These are phyloP conservation scores for Irpex sp. DNA, from an alignment of 1,284 basidiomycete genomes.

Conservation along the genomic window DNA sequence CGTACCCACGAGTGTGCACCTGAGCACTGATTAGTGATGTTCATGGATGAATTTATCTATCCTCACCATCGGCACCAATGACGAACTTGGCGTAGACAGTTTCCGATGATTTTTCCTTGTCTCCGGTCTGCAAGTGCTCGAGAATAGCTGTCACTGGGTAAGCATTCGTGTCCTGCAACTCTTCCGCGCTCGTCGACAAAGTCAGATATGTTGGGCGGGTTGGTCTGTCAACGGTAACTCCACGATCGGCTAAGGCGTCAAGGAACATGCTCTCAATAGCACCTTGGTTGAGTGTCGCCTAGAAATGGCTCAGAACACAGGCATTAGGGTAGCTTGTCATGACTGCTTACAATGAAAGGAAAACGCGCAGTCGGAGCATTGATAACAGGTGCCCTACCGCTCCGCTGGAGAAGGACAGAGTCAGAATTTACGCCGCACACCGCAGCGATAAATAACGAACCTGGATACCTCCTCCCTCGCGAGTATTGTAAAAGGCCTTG, in stretches of 20 bases:
- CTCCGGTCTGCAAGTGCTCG: constrained; percentile 23
- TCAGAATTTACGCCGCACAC: not conserved
- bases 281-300: constrained; percentile 7
- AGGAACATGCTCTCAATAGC: constrained; percentile 60
- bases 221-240: constrained; percentile 52
- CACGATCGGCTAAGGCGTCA: constrained; percentile 47
- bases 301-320: not conserved
- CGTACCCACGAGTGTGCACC: constrained; percentile 81
- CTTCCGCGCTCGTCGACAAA: constrained; percentile 37
- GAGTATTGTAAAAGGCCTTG: constrained; percentile 71
- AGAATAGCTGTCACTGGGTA: constrained; percentile 57
- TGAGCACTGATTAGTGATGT: constrained; percentile 19
- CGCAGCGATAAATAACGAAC: constrained; percentile 31
- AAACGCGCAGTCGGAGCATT: constrained; percentile 56
- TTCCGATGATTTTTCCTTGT: constrained; percentile 32
- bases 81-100: constrained; percentile 49
- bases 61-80: constrained; percentile 44
- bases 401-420: not conserved
- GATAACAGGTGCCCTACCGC: constrained; percentile 39
- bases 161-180: constrained; percentile 36
- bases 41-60: constrained; percentile 16
- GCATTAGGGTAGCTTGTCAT: not conserved
- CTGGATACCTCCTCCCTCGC: constrained; percentile 55
- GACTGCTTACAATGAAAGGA: constrained; percentile 51
- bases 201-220: constrained; percentile 47